A percentile compares a stretch with the other conserved stretches of the same genome.
phyloP scores from a whole-genome alignment of 2,329 filamentous ascomycete species.

The Neoascochyta sp. region DNA sequence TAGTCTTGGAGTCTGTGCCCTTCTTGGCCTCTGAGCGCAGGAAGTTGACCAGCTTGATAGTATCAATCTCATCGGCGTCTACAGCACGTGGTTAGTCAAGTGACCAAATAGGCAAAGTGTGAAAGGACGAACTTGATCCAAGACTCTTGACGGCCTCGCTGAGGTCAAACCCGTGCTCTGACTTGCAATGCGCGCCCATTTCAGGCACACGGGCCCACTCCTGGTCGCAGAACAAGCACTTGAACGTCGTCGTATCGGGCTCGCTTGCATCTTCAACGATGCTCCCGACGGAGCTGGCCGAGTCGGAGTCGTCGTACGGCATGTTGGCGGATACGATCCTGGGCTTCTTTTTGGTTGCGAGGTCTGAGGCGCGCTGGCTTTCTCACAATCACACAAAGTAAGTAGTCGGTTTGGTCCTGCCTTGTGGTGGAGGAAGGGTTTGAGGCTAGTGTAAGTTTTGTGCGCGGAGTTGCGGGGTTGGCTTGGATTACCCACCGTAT shows the following conservation, averaged over 20 bases:
- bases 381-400: slow-evolving; percentile 4
- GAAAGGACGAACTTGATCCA: slow-evolving; percentile 22
- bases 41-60: slow-evolving; percentile 46
- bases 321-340: slow-evolving; percentile 9
- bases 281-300: slow-evolving; percentile 32
- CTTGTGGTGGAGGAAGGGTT: slow-evolving; percentile 16
- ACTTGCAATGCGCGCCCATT: slow-evolving; percentile 27
- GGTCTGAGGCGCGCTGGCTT: too few relatives aligned
- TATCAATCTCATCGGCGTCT: slow-evolving; percentile 32
- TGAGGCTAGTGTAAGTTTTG: slow-evolving; percentile 26
- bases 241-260: slow-evolving; percentile 34
- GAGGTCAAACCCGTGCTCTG: slow-evolving; percentile 28
- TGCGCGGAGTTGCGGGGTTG: slow-evolving; percentile 29
- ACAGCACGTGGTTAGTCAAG: slow-evolving; percentile 13
- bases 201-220: slow-evolving; percentile 26
- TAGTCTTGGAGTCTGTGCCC: slow-evolving; percentile 41
- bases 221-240: slow-evolving; percentile 36
- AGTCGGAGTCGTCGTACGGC: slow-evolving; percentile 30
- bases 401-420: slow-evolving; percentile 5
- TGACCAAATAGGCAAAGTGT: slow-evolving; percentile 15
- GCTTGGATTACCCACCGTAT: slow-evolving; percentile 16
- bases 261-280: slow-evolving; percentile 36
- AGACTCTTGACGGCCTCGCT: slow-evolving; percentile 25
- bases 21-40: slow-evolving; percentile 43
- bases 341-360: not conserved